Evolutionary conservation across 1,139 yeast species (phyloP), one percentile per base, ranked within the genome.

Genomic region (Yamadazyma triangularis): DNA sequence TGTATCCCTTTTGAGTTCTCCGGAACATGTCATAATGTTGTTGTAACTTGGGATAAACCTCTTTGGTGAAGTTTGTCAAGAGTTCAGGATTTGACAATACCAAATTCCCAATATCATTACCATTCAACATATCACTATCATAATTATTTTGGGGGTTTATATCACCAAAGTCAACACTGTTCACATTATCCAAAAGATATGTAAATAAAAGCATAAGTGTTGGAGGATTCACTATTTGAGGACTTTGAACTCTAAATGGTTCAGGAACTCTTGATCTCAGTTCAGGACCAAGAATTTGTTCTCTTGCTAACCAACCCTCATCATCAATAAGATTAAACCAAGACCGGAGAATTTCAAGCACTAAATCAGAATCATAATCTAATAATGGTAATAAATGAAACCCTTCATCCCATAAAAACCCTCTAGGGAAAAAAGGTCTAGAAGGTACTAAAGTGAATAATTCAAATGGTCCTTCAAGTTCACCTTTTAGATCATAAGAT

Each of bases 401-500:
- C 0, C 99, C 99, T 59, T 93, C 98, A 56, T 93, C 99, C 99
- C 99, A 91, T 50, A 86, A 86, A 50, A 91, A 91, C 0, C 99
- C 99, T 41, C 98, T 71, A 7, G 98, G 97, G 58, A 91, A 91
- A 48, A 86, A 86, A 0, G 96, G 88, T 34, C 98, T 70, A 28
- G 96, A 86, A 2, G 98, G 98, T 18, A 88, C 94, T 26, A 87
- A 67, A 0, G 94, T 76, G 46, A 88, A 85, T 24, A 93, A 58
- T 41, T 81, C 86, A 41, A 63, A 55, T 1, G 89, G 88, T 0
- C 86, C 87, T 48, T 82, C 91, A 4, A 58, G 51, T 15, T 51
- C 40, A 0, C 88, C 83, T 10, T 42, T 51, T 14, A 82, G 64
- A 14, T 70, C 61, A 15, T 73, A 68, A 12, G 73, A 73, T 38